phyloP scores from a whole-genome alignment of 2,329 filamentous ascomycete species.

The Saccharata proteae region DNA sequence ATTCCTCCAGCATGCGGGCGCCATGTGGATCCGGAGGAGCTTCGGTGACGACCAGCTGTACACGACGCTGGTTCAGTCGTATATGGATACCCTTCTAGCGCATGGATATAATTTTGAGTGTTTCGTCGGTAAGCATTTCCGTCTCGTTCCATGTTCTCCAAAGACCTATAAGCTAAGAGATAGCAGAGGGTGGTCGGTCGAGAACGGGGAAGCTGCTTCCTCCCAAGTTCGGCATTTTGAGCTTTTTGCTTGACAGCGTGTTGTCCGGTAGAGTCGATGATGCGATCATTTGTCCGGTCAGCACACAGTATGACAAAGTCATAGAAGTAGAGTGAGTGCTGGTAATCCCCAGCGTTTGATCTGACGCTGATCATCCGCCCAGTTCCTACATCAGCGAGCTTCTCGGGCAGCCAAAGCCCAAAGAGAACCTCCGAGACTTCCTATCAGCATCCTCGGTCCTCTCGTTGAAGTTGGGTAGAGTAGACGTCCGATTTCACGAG shows the following conservation, averaged over 20 bases:
- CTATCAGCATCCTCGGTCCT: constrained; percentile 80
- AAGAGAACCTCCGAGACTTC: constrained; percentile 85
- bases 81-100: constrained; percentile 84
- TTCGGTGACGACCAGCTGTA: constrained; percentile 92
- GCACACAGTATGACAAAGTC: constrained; percentile 97
- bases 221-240: constrained; percentile 90
- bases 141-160: background rate
- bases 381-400: constrained; percentile 86
- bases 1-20: constrained; percentile 89
- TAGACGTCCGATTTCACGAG: constrained; percentile 92
- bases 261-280: constrained; percentile 80
- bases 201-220: constrained; percentile 86
- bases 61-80: constrained; percentile 83
- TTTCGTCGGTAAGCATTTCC: constrained; percentile 51
- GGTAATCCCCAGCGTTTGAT: background rate
- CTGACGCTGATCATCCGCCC: constrained; percentile 2
- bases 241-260: constrained; percentile 82
- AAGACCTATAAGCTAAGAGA: background rate
- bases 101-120: constrained; percentile 93
- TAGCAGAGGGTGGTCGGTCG: constrained; percentile 72
- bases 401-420: constrained; percentile 85
- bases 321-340: constrained; percentile 70
- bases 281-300: constrained; percentile 87
- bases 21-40: constrained; percentile 88
- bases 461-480: constrained; percentile 75